Conservation (phyloP, 140 eudicot species). For the Ambrosia hybrid region DNA sequence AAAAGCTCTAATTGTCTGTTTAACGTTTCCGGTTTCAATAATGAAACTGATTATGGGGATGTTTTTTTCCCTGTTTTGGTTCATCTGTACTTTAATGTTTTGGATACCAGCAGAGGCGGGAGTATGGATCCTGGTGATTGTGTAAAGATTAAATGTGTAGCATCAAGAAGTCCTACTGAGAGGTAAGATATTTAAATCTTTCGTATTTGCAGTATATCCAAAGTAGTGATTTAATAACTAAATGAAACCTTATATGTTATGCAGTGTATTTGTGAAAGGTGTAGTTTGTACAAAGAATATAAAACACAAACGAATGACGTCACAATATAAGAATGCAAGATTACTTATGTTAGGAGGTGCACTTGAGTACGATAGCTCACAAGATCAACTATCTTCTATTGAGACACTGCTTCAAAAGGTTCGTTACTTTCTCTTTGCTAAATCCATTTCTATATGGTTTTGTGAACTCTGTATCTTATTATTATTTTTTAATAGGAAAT, state of each 20-base stretch:
- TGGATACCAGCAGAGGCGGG: conserved; percentile 82
- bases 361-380: conserved; percentile 80
- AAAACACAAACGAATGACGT: conserved; percentile 49
- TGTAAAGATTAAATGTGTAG: conserved; percentile 81
- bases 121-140: conserved; percentile 97
- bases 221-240: not conserved
- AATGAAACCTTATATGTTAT: conserved; percentile 14
- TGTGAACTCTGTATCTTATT: not conserved
- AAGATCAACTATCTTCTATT: conserved; percentile 73
- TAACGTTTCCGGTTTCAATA: too few relatives aligned
- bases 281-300: too few relatives aligned
- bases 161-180: conserved; percentile 72
- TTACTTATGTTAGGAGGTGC: conserved; percentile 90
- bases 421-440: conserved; percentile 8
- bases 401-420: conserved; percentile 86
- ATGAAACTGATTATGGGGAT: too few relatives aligned
- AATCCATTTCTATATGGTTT: conserved; percentile 4
- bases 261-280: conserved; percentile 81
- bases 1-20: too few relatives aligned
- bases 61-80: too few relatives aligned
- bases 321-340: conserved; percentile 74
- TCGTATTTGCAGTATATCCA: not conserved
- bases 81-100: too few relatives aligned
- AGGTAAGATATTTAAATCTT: conserved; percentile 45
- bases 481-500: conserved; percentile 50